A percentile compares a stretch with the other conserved stretches of the same genome.
Evolutionary conservation across 1,284 basidiomycete genomes (phyloP).

Genomic region (Chalciporus sp.): DNA sequence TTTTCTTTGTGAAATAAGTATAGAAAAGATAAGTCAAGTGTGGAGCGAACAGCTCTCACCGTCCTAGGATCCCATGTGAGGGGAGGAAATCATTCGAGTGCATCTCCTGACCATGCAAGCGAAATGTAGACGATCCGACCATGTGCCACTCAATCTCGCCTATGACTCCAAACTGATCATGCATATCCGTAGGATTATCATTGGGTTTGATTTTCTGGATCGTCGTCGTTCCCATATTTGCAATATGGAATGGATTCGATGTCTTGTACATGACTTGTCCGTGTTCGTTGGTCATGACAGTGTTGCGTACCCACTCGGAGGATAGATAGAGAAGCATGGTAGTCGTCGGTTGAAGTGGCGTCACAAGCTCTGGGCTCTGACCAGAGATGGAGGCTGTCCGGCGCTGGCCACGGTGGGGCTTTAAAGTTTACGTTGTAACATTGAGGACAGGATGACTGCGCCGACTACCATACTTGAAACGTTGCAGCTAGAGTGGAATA

Average conservation of each 20-base stretch:
- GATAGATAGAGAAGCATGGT: not conserved
- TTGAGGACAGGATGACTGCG: too few relatives aligned
- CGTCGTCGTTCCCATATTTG: conserved; percentile 11
- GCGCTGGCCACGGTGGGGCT: too few relatives aligned
- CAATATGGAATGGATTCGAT: not conserved
- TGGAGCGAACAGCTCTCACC: not conserved
- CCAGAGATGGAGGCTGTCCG: too few relatives aligned
- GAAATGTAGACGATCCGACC: conserved; percentile 4
- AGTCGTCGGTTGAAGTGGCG: too few relatives aligned
- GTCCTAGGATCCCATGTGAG: conserved; percentile 5
- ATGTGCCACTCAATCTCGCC: conserved; percentile 15
- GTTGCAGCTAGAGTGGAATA: too few relatives aligned
- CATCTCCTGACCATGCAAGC: conserved; percentile 5
- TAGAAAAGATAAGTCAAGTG: too few relatives aligned
- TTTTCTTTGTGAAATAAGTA: conserved; percentile 5
- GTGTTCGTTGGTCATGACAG: conserved; percentile 10
- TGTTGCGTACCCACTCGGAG: conserved; percentile 8
- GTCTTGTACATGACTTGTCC: conserved; percentile 15
- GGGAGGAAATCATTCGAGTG: conserved; percentile 12
- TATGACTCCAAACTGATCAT: conserved; percentile 11
- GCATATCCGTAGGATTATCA: conserved; percentile 10
- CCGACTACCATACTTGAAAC: too few relatives aligned
- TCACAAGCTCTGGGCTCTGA: too few relatives aligned
- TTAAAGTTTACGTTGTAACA: too few relatives aligned
- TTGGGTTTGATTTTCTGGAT: conserved; percentile 15